A percentile compares a stretch with the other conserved stretches of the same genome.
phyloP scores from a whole-genome alignment of 495 filamentous ascomycete genomes.

The Podospora australis region DNA sequence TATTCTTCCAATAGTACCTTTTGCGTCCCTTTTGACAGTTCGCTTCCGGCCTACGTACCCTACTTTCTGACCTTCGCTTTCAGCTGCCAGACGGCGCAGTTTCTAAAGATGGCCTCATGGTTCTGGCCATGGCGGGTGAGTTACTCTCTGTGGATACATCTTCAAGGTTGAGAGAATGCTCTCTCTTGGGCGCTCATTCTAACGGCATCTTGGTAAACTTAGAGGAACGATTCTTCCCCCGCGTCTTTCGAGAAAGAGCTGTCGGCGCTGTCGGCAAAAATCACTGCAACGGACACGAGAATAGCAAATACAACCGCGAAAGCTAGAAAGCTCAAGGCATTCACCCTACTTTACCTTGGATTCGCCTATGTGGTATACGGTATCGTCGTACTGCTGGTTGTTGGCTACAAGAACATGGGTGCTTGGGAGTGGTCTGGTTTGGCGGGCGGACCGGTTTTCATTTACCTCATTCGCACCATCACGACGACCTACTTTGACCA shows the following conservation, averaged over 20 bases:
- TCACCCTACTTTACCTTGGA: conserved; percentile 82
- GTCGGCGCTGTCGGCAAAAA: conserved; percentile 71
- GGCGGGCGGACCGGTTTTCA: conserved; percentile 72
- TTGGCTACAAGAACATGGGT: conserved; percentile 78
- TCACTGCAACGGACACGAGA: conserved; percentile 60
- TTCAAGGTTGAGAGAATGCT: conserved; percentile 5
- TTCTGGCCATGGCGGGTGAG: conserved; percentile 54
- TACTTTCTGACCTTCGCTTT: not conserved
- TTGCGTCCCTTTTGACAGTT: not conserved
- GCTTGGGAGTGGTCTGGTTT: conserved; percentile 68
- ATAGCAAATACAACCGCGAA: conserved; percentile 66
- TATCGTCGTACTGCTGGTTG: conserved; percentile 71
- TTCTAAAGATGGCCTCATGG: conserved; percentile 54
- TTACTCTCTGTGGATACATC: conserved; percentile 54
- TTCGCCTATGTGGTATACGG: conserved; percentile 84
- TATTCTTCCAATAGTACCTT: not conserved
- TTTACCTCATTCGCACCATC: conserved; percentile 57
- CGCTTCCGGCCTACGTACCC: not conserved
- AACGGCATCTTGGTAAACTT: not conserved
- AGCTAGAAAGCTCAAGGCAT: conserved; percentile 70
- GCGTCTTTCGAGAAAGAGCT: conserved; percentile 90
- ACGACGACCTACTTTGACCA: conserved; percentile 70
- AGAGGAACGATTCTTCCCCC: conserved; percentile 79
- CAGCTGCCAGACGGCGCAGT: not conserved
- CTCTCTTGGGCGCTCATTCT: not conserved